Evolutionary conservation across 108 stramenopile species (phyloP).

Genomic region (Skeletonema costatum): DNA sequence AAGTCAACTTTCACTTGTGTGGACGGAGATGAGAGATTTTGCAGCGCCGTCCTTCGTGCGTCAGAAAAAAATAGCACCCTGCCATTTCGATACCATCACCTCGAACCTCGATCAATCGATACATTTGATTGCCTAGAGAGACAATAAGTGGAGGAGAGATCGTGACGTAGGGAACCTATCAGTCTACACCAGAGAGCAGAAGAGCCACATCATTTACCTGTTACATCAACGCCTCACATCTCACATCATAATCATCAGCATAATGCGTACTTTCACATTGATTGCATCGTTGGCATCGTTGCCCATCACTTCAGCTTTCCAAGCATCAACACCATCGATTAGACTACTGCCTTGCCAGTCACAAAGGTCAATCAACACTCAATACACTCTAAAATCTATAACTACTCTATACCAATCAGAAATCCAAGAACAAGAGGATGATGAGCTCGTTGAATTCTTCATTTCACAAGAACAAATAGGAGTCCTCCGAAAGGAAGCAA

Average conservation of each 20-base stretch:
- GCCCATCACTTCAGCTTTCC: neutral
- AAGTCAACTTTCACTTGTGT: no score
- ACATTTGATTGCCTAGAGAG: no score
- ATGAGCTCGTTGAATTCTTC: conserved; percentile 27
- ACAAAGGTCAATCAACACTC: neutral
- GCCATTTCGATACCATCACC: no score
- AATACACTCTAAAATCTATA: neutral
- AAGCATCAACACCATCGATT: neutral
- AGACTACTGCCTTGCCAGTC: neutral
- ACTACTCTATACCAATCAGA: neutral
- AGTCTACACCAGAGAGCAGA: neutral
- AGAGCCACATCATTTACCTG: neutral
- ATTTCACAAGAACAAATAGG: conserved; percentile 42
- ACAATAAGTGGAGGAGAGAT: no score
- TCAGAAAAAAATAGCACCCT: no score
- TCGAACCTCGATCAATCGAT: no score
- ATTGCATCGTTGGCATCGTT: neutral
- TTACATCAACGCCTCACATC: neutral
- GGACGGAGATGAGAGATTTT: no score
- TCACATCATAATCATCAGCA: neutral
- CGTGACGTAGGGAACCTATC: no score
- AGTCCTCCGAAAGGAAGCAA: conserved; percentile 44
- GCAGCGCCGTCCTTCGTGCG: no score
- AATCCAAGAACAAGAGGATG: conserved; percentile 7
- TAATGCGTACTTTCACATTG: neutral